phyloP scores from a whole-genome alignment of 768 basidiomycete genomes.

The Mycena venus region DNA sequence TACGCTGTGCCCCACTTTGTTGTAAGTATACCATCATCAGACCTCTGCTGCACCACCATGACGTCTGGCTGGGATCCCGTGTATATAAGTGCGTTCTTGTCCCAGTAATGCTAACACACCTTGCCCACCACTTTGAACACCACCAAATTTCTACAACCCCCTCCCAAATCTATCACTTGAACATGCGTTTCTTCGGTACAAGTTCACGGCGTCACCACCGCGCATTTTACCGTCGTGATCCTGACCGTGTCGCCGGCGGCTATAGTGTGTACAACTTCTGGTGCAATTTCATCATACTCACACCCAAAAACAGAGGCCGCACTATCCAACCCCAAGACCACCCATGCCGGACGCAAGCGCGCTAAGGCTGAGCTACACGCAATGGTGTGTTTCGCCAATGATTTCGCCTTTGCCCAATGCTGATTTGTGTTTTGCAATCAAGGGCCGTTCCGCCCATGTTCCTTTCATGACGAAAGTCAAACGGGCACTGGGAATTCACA shows the following conservation, averaged over 20 bases:
- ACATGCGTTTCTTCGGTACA: constrained; percentile 37
- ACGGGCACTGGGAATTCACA: constrained; percentile 64
- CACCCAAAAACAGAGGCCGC: constrained; percentile 53
- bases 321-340: constrained; percentile 65
- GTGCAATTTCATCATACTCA: not conserved
- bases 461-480: constrained; percentile 66
- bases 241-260: constrained; percentile 61
- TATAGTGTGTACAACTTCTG: constrained; percentile 52
- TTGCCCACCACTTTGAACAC: not conserved
- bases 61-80: not conserved
- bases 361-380: constrained; percentile 59
- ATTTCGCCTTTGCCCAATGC: not conserved
- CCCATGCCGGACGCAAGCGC: constrained; percentile 56
- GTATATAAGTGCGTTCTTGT: not conserved
- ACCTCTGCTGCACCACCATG: not conserved
- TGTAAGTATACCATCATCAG: not conserved
- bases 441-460: constrained; percentile 64
- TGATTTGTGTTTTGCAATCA: not conserved
- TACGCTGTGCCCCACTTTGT: not conserved
- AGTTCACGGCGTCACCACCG: constrained; percentile 27
- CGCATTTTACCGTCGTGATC: constrained; percentile 54
- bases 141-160: not conserved
- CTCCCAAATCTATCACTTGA: not conserved
- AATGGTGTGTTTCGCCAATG: constrained; percentile 54
- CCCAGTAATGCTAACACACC: not conserved